Evolutionary conservation across 1,139 yeast species (phyloP).

Genomic region (Cylindricascospora bacillispora): DNA sequence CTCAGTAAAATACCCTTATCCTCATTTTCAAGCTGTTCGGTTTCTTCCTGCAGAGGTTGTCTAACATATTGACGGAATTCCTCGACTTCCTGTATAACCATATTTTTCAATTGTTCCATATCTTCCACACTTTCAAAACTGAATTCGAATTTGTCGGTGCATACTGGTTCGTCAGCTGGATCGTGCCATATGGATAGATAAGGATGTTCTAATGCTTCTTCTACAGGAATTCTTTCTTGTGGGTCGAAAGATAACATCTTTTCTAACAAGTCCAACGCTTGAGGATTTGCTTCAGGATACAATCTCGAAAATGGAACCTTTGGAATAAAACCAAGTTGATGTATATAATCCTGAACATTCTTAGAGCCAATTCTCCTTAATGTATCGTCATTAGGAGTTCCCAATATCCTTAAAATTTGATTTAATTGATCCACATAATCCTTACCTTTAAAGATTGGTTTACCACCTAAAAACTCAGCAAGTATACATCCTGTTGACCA

Average conservation of each 20-base stretch:
- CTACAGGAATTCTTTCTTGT: conserved; percentile 71
- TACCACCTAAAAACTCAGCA: conserved; percentile 86
- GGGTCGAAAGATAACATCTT: conserved; percentile 85
- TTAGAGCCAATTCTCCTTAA: conserved; percentile 73
- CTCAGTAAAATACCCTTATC: conserved; percentile 7
- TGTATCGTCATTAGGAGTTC: conserved; percentile 84
- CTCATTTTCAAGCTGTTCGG: conserved; percentile 19
- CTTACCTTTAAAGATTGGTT: conserved; percentile 84
- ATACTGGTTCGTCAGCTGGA: conserved; percentile 85
- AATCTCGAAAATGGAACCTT: conserved; percentile 61
- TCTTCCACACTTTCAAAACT: conserved; percentile 82
- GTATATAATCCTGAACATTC: conserved; percentile 85
- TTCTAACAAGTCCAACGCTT: conserved; percentile 72
- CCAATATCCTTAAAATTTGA: conserved; percentile 72
- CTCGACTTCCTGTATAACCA: conserved; percentile 74
- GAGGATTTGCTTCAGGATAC: conserved; percentile 78
- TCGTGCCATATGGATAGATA: conserved; percentile 92
- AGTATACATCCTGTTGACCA: conserved; percentile 97
- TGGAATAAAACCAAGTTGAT: conserved; percentile 73
- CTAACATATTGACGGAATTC: conserved; percentile 72
- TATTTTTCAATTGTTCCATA: conserved; percentile 56
- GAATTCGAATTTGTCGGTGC: conserved; percentile 76
- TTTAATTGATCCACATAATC: conserved; percentile 93
- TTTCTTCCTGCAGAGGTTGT: conserved; percentile 53
- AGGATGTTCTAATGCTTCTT: conserved; percentile 81